Percentiles rank a stretch among this genome's conserved stretches.
phyloP scores from a whole-genome alignment of 192 early-diverging fungal genomes.

The Radiomyces spectabilis region DNA sequence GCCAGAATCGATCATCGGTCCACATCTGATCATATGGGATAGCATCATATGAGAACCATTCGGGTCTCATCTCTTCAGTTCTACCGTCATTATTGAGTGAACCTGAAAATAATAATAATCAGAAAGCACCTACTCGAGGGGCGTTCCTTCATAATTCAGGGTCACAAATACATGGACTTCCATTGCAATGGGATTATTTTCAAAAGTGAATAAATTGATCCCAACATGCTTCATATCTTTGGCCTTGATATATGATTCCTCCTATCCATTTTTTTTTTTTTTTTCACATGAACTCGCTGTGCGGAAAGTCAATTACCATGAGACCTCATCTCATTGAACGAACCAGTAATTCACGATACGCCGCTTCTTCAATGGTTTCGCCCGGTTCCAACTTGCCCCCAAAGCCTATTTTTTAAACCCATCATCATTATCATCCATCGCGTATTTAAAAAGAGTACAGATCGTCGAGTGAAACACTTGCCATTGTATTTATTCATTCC shows the following conservation, averaged over 20 bases:
- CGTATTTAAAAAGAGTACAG: too few species aligned
- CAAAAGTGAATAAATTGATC: slow-evolving; percentile 58
- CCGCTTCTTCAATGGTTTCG: slow-evolving; percentile 56
- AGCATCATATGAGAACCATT: slow-evolving; percentile 52
- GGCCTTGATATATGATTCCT: slow-evolving; percentile 45
- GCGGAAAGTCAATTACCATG: background rate
- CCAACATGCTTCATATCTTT: slow-evolving; percentile 38
- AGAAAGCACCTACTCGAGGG: slow-evolving; percentile 40
- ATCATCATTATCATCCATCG: too few species aligned
- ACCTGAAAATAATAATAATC: background rate
- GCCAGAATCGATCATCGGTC: slow-evolving; percentile 63
- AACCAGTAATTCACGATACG: slow-evolving; percentile 50
- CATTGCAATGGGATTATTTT: slow-evolving; percentile 47
- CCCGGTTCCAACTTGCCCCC: slow-evolving; percentile 70
- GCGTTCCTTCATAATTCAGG: slow-evolving; percentile 33
- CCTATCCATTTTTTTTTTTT: slow-evolving; percentile 19
- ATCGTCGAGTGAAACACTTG: slow-evolving; percentile 11
- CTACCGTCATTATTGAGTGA: slow-evolving; percentile 3
- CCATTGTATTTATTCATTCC: slow-evolving; percentile 61
- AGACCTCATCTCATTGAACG: background rate
- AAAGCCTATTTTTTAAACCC: slow-evolving; percentile 50
- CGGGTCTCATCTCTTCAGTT: slow-evolving; percentile 68
- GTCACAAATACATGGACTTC: slow-evolving; percentile 61
- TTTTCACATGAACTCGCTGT: background rate
- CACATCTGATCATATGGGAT: slow-evolving; percentile 69